These are phyloP conservation scores for Musa balbisiana DNA, from an alignment of 202 grass and related monocot genomes.

Conservation along the genomic window DNA sequence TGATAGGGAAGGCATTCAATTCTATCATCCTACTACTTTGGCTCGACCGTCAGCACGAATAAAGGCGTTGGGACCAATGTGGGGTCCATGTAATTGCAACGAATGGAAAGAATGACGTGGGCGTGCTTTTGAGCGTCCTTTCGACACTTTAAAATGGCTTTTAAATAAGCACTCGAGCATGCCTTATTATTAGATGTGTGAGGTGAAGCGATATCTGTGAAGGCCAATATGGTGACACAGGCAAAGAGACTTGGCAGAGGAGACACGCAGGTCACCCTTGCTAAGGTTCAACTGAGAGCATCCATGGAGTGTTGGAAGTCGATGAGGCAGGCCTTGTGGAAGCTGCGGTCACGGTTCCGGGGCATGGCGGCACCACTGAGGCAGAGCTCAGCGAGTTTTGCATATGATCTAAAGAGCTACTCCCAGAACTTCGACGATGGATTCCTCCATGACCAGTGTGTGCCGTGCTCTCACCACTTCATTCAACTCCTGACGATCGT, in stretches of 20 bases:
- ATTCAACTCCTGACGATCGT: no score
- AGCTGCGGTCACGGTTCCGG: slow-evolving; percentile 25
- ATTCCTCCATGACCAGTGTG: background rate
- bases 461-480: background rate
- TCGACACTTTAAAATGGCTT: background rate
- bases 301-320: slow-evolving; percentile 1
- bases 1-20: background rate
- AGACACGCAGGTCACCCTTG: background rate
- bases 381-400: slow-evolving; percentile 17
- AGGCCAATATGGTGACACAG: background rate
- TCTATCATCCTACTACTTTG: background rate
- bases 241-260: background rate
- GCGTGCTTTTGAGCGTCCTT: no score
- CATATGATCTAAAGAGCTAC: slow-evolving; percentile 51
- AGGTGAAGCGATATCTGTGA: background rate
- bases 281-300: background rate
- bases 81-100: no score
- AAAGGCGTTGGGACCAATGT: no score
- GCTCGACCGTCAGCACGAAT: no score
- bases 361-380: background rate
- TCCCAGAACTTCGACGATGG: slow-evolving; percentile 58
- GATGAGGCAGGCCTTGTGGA: slow-evolving; percentile 35
- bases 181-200: background rate
- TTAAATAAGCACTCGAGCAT: background rate
- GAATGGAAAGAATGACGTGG: no score